These are phyloP conservation scores for Penicillium sp. DNA, from an alignment of 2,329 filamentous ascomycete genomes.

Conservation along the genomic window DNA sequence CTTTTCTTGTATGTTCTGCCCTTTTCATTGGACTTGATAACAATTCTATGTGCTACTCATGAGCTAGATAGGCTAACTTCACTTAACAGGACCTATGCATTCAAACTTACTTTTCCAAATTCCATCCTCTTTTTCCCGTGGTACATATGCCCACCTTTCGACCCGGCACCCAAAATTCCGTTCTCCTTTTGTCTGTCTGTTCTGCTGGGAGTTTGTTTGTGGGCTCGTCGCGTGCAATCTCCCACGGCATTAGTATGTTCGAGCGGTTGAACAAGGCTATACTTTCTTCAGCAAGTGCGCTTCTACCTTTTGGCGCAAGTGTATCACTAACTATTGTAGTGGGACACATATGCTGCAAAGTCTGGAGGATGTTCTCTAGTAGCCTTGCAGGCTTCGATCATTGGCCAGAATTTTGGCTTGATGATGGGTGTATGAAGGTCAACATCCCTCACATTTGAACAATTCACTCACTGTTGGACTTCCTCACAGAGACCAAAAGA, in stretches of 20 bases:
- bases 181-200: slow-evolving; percentile 29
- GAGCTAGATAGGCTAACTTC: not conserved
- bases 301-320: too few relatives aligned
- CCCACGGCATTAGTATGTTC: slow-evolving; percentile 27
- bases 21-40: not conserved
- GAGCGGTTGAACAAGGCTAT: slow-evolving; percentile 30
- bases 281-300: slow-evolving; percentile 15
- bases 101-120: slow-evolving; percentile 27
- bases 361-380: slow-evolving; percentile 1
- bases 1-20: slow-evolving; percentile 19
- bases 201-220: slow-evolving; percentile 27
- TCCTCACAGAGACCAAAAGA: slow-evolving; percentile 14
- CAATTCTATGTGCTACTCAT: not conserved
- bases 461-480: not conserved
- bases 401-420: slow-evolving; percentile 16
- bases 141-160: slow-evolving; percentile 29
- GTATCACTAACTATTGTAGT: slow-evolving; percentile 5
- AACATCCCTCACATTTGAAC: not conserved
- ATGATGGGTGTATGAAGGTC: slow-evolving; percentile 12
- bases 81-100: slow-evolving; percentile 25
- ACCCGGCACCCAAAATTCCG: slow-evolving; percentile 18
- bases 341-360: slow-evolving; percentile 13
- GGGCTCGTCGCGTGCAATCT: slow-evolving; percentile 20
- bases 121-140: slow-evolving; percentile 27
- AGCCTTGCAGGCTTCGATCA: slow-evolving; percentile 13